These are phyloP conservation scores for Nakaseomyces glabratus DNA, from an alignment of 1,139 yeast species.

Conservation along the genomic window DNA sequence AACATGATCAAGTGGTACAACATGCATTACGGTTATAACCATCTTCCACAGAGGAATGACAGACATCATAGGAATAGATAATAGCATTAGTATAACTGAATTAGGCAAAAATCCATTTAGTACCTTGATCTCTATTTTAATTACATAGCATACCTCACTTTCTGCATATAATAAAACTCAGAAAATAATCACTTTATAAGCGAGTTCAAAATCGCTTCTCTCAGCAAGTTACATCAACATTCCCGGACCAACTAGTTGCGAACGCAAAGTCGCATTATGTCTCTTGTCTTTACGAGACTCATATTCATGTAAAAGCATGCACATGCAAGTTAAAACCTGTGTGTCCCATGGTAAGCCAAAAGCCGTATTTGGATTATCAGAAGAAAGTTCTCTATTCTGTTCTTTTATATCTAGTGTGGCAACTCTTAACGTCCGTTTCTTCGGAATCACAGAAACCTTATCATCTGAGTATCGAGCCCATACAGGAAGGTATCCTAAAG, in stretches of 20 bases:
- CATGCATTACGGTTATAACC: slow-evolving; percentile 25
- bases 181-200: too few relatives aligned
- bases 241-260: slow-evolving; percentile 1
- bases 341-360: slow-evolving; percentile 29
- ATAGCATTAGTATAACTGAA: too few relatives aligned
- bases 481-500: slow-evolving; percentile 22
- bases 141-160: too few relatives aligned
- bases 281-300: slow-evolving; percentile 28
- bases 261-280: slow-evolving; percentile 9
- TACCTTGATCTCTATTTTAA: too few relatives aligned
- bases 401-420: slow-evolving; percentile 31
- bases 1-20: slow-evolving; percentile 43
- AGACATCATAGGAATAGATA: too few relatives aligned
- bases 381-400: slow-evolving; percentile 9
- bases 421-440: slow-evolving; percentile 26
- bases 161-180: too few relatives aligned
- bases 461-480: slow-evolving; percentile 30
- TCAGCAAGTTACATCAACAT: background rate
- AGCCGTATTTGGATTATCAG: slow-evolving; percentile 15
- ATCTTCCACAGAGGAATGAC: slow-evolving; percentile 16
- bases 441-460: slow-evolving; percentile 25
- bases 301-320: slow-evolving; percentile 30
- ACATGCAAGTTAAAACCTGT: slow-evolving; percentile 31
- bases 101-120: too few relatives aligned
- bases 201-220: too few relatives aligned